phyloP scores from a whole-genome alignment of 108 stramenopile species.

The Chaetoceros tenuissimus region DNA sequence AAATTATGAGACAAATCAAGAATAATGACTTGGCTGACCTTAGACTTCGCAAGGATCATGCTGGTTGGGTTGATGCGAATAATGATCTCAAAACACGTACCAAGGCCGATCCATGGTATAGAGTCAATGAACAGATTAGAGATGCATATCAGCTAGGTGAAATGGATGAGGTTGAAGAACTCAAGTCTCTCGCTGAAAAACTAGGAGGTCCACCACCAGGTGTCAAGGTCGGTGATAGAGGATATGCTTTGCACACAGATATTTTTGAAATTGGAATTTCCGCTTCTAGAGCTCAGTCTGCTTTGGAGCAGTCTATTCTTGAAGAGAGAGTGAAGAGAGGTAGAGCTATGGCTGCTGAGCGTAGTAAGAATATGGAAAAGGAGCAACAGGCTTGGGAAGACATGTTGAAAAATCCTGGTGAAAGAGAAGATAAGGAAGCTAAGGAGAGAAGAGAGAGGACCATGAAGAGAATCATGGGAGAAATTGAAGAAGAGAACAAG shows the following conservation, averaged over 20 bases:
- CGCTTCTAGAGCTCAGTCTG: conserved; percentile 20
- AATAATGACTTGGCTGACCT: conserved; percentile 49
- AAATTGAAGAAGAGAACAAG: conserved; percentile 49
- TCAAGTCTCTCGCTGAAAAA: conserved; percentile 39
- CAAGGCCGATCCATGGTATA: conserved; percentile 71
- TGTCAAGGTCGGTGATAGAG: conserved; percentile 22
- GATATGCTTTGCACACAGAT: conserved; percentile 57
- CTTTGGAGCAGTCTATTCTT: conserved; percentile 38
- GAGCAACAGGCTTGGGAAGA: conserved; percentile 42
- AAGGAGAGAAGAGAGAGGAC: conserved; percentile 46
- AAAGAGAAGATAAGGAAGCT: conserved; percentile 45
- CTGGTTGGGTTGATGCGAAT: conserved; percentile 62
- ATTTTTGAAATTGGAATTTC: conserved; percentile 57
- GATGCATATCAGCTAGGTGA: conserved; percentile 65
- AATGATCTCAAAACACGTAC: conserved; percentile 43
- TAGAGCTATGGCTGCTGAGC: conserved; percentile 50
- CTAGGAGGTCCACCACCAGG: conserved; percentile 69
- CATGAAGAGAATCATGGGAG: conserved; percentile 42
- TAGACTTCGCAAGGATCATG: conserved; percentile 37
- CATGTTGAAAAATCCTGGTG: conserved; percentile 39
- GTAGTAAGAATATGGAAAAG: conserved; percentile 36
- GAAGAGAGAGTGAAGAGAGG: conserved; percentile 37
- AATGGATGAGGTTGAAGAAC: conserved; percentile 38
- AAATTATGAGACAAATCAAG: conserved; percentile 51
- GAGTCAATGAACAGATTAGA: conserved; percentile 62